A percentile compares a stretch with the other conserved stretches of the same genome.
phyloP scores from a whole-genome alignment of 2,329 filamentous ascomycete species.

The Corinectria fuckeliana region DNA sequence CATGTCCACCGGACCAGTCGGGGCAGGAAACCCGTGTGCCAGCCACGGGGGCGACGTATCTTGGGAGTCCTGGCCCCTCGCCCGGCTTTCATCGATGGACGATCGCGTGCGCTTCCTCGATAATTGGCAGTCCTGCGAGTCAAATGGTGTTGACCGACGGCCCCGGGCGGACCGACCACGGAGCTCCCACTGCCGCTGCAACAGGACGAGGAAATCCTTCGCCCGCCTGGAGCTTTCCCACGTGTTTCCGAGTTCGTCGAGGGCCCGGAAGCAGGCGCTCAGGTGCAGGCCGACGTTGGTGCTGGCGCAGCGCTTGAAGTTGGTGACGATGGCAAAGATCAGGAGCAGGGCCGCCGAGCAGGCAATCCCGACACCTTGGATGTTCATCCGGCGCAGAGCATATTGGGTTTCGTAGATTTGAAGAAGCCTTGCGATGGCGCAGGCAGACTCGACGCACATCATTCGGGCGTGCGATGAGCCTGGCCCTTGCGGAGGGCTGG shows the following conservation, averaged over 20 bases:
- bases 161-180: slow-evolving; percentile 12
- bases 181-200: slow-evolving; percentile 33
- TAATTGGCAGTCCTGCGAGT: slow-evolving; percentile 1
- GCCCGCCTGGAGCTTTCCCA: slow-evolving; percentile 37
- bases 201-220: slow-evolving; percentile 30
- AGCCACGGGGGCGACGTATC: slow-evolving; percentile 12
- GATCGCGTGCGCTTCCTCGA: slow-evolving; percentile 28
- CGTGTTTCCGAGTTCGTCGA: slow-evolving; percentile 29
- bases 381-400: slow-evolving; percentile 27
- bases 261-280: slow-evolving; percentile 33
- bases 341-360: slow-evolving; percentile 20
- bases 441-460: slow-evolving; percentile 34
- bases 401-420: slow-evolving; percentile 26
- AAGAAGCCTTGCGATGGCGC: slow-evolving; percentile 25
- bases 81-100: slow-evolving; percentile 8
- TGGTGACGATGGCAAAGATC: slow-evolving; percentile 31
- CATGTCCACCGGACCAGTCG: slow-evolving; percentile 19
- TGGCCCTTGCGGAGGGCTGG: slow-evolving; percentile 29
- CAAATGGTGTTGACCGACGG: not conserved
- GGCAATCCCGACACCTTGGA: slow-evolving; percentile 26
- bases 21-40: slow-evolving; percentile 6
- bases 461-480: slow-evolving; percentile 32
- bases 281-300: slow-evolving; percentile 24
- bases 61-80: not conserved
- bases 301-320: slow-evolving; percentile 18